phyloP scores from a whole-genome alignment of 2,329 filamentous ascomycete species.

The Saccharata proteae region DNA sequence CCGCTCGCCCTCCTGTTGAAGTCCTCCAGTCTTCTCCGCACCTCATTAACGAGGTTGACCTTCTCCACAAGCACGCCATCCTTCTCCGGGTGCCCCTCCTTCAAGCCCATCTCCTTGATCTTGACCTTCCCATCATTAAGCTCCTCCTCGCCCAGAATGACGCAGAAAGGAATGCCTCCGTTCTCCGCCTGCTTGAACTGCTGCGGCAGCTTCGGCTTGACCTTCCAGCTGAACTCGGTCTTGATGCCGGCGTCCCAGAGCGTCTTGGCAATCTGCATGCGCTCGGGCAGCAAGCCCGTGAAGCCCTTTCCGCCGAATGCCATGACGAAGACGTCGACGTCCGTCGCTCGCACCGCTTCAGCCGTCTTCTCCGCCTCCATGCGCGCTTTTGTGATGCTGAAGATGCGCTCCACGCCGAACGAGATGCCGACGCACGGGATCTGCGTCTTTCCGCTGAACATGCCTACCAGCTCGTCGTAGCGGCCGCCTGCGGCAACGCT shows the following conservation, averaged over 20 bases:
- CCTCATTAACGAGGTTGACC: constrained; percentile 49
- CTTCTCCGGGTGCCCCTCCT: constrained; percentile 78
- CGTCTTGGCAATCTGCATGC: constrained; percentile 64
- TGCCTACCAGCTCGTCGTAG: constrained; percentile 87
- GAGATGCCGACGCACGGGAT: constrained; percentile 89
- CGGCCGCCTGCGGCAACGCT: constrained; percentile 82
- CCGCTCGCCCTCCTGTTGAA: constrained; percentile 17
- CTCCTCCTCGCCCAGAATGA: constrained; percentile 89
- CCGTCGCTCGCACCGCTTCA: constrained; percentile 50
- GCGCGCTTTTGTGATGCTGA: constrained; percentile 75
- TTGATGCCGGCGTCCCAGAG: constrained; percentile 86
- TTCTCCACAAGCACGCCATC: constrained; percentile 67
- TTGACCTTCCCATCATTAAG: constrained; percentile 70
- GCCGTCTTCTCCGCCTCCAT: constrained; percentile 49
- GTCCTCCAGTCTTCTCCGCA: constrained; percentile 40
- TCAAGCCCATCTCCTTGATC: constrained; percentile 73
- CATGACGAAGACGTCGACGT: constrained; percentile 91
- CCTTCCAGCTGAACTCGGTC: constrained; percentile 81
- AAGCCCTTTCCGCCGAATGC: constrained; percentile 83
- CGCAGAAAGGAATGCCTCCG: constrained; percentile 67
- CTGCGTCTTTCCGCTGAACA: constrained; percentile 76
- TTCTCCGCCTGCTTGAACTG: constrained; percentile 88
- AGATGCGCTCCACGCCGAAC: constrained; percentile 91
- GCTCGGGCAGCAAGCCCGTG: constrained; percentile 66
- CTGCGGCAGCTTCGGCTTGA: constrained; percentile 74